A percentile compares a stretch with the other conserved stretches of the same genome.
phyloP scores from a whole-genome alignment of 192 early-diverging fungal genomes.

The Linnemannia hyalina region DNA sequence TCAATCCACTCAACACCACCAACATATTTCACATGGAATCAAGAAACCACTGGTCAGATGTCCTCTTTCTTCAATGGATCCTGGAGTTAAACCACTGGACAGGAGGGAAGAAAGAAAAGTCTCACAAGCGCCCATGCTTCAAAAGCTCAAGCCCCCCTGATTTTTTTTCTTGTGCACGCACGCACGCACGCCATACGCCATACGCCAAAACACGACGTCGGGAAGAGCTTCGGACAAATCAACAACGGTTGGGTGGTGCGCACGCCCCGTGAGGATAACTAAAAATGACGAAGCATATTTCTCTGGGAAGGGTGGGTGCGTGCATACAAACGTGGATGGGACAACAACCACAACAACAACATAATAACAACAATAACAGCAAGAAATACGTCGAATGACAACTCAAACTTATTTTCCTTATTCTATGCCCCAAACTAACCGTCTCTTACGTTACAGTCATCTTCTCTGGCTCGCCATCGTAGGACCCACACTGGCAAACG shows the following conservation, averaged over 20 bases:
- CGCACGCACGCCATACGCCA: background rate
- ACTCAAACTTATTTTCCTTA: slow-evolving; percentile 62
- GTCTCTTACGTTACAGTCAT: slow-evolving; percentile 60
- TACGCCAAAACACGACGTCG: background rate
- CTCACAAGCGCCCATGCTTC: background rate
- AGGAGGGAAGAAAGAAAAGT: background rate
- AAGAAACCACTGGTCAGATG: background rate
- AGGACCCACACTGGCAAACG: slow-evolving; percentile 85
- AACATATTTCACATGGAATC: background rate
- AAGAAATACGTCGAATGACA: slow-evolving; percentile 72
- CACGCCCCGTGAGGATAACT: slow-evolving; percentile 1
- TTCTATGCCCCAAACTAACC: slow-evolving; percentile 14
- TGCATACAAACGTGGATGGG: slow-evolving; percentile 42
- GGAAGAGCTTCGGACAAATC: background rate
- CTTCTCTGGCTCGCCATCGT: slow-evolving; percentile 82
- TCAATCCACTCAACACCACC: background rate
- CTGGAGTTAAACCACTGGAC: background rate
- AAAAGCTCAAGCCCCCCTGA: slow-evolving; percentile 24
- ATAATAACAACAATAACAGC: slow-evolving; percentile 69
- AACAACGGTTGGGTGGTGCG: background rate
- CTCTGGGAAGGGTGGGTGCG: background rate
- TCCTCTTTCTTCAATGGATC: background rate
- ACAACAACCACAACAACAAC: slow-evolving; percentile 60
- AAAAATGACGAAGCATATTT: background rate
- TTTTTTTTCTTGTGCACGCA: slow-evolving; percentile 23